Percentiles rank a stretch among this genome's conserved stretches.
Evolutionary conservation across 371 early-diverging fungal genomes (phyloP).

Genomic region (Thermomucor indicae-seudaticae): DNA sequence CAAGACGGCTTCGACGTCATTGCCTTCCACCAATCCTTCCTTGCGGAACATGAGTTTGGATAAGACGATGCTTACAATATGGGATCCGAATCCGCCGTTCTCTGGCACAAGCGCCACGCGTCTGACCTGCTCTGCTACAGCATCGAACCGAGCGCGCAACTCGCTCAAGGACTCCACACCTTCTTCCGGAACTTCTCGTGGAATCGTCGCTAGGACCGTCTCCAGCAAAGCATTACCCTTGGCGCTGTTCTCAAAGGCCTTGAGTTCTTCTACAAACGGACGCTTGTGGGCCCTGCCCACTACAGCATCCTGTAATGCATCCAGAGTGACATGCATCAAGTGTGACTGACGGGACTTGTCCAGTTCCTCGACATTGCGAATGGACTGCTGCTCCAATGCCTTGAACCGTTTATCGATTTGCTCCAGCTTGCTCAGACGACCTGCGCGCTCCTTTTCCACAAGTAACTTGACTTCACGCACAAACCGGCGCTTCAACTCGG

Average conservation of each 20-base stretch:
- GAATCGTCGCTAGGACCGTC: conserved; percentile 57
- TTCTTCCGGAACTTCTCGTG: conserved; percentile 44
- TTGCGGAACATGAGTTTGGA: conserved; percentile 77
- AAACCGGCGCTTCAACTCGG: conserved; percentile 51
- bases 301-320: conserved; percentile 44
- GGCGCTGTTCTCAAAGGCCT: conserved; percentile 52
- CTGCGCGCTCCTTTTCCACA: conserved; percentile 85
- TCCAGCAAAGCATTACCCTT: conserved; percentile 48
- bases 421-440: conserved; percentile 81
- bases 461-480: conserved; percentile 65
- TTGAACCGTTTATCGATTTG: conserved; percentile 70
- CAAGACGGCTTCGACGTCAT: conserved; percentile 80
- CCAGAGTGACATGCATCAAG: conserved; percentile 42
- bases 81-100: conserved; percentile 78
- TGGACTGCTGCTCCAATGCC: conserved; percentile 57
- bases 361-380: conserved; percentile 54
- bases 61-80: conserved; percentile 64
- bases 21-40: conserved; percentile 77
- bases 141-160: conserved; percentile 67
- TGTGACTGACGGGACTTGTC: conserved; percentile 45
- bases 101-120: conserved; percentile 82
- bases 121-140: conserved; percentile 62
- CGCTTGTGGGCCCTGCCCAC: conserved; percentile 23
- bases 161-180: conserved; percentile 69
- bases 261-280: conserved; percentile 68